Evolutionary conservation across 2,329 filamentous ascomycete genomes (phyloP).

Genomic region (Penicillium digitatum): DNA sequence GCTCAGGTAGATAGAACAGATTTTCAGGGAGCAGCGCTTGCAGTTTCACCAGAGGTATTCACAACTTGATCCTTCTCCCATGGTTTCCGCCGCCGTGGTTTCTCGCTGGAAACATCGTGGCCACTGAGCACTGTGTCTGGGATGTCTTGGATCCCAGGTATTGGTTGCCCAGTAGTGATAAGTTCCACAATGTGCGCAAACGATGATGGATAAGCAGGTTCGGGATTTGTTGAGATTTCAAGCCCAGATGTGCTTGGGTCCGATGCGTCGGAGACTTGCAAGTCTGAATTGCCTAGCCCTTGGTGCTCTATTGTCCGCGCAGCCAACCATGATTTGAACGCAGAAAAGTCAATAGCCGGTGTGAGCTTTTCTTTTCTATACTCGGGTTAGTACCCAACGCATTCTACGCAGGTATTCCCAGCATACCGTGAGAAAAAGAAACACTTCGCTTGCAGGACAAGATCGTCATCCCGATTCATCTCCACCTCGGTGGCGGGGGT

Average conservation of each 20-base stretch:
- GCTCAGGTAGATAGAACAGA: not conserved
- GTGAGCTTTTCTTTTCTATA: slow-evolving; percentile 37
- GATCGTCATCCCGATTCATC: slow-evolving; percentile 38
- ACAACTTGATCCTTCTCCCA: slow-evolving; percentile 65
- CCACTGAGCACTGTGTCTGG: slow-evolving; percentile 72
- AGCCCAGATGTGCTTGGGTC: slow-evolving; percentile 7
- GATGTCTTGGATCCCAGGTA: slow-evolving; percentile 84
- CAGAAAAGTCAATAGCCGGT: slow-evolving; percentile 58
- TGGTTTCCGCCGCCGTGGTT: slow-evolving; percentile 60
- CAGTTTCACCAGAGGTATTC: not conserved
- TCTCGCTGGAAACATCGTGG: slow-evolving; percentile 57
- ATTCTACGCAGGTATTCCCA: not conserved
- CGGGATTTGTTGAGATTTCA: slow-evolving; percentile 12
- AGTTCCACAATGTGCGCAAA: slow-evolving; percentile 84
- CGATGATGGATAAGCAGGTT: slow-evolving; percentile 68
- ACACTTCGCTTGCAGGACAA: slow-evolving; percentile 46
- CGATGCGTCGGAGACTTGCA: slow-evolving; percentile 1
- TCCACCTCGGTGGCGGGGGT: slow-evolving; percentile 39
- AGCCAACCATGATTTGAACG: slow-evolving; percentile 63
- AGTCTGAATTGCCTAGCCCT: not conserved
- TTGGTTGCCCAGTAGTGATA: slow-evolving; percentile 74
- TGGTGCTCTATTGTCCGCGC: slow-evolving; percentile 11
- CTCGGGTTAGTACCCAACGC: not conserved
- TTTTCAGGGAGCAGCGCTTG: slow-evolving; percentile 5
- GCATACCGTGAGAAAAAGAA: slow-evolving; percentile 47